Base-by-base conservation (phyloP, 176 grass and related monocot species). In the Musa acuminata region DNA sequence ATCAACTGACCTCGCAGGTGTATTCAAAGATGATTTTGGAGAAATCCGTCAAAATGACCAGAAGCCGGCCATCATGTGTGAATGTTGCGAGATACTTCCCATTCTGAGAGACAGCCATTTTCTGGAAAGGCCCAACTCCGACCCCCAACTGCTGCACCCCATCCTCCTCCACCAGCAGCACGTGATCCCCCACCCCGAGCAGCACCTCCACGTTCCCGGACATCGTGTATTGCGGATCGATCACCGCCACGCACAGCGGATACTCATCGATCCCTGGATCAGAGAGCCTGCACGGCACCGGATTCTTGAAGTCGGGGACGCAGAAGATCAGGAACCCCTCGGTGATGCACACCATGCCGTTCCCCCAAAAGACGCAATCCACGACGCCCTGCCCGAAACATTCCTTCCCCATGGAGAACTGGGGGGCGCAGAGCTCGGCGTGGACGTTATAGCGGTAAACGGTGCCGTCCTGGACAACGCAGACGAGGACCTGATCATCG, bases 11-110 rank as follows among this genome's bases (percentile, higher is more conserved):
- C 83, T 91, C 90, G n/a, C 95, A 98, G 67, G 88, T 85, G 54
- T 89, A 93, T 82, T 98, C 95, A 10, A 93, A 98, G 59, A 98
- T 86, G 78, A 98, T 87, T 49, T 83, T 85, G 51, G 90, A 93
- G 84, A 98, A 98, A 77, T 98, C 90, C 14, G 87, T 93, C 53
- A 82, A 86, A 57, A 92, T 92, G 53, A 98, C 95, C 26, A 98
- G 75, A 62, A 98, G 77, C 62, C 90, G 85, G 1, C 95, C 95
- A 53, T 93, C 95, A 13, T 90, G 86, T 8, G 90, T 87, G 66
- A 93, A 98, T 53, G 85, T 89, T 43, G 95, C 95, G 49, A 98
- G 86, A 79, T 88, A 85, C 72, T 93, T 93, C 11, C 95, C 95
- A 50, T 98, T 92, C 13, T 92, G 90, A 13, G 90, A 93, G 51